Conservation (phyloP, 139 green algal species). For the Raphidocelis subcapitata region DNA sequence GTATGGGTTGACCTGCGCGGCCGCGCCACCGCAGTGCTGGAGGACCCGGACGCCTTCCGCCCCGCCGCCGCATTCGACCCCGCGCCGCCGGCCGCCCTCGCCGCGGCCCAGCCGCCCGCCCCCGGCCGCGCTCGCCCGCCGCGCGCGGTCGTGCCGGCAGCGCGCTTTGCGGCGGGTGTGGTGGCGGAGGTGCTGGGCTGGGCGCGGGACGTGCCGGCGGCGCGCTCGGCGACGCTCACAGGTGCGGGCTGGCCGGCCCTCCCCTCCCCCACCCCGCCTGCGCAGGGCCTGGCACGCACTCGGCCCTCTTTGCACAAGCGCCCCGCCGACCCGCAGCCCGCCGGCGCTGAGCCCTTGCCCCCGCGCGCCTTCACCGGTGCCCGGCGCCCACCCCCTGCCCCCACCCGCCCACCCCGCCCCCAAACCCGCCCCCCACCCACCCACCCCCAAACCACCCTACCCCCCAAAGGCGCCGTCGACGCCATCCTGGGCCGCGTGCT, state of each 20-base stretch:
- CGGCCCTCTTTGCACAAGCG: background rate
- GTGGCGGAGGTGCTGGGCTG: constrained; percentile 54
- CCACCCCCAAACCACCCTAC: no score
- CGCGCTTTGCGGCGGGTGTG: constrained; percentile 45
- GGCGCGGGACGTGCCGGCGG: constrained; percentile 42
- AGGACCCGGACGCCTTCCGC: constrained; percentile 54
- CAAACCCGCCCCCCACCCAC: no score
- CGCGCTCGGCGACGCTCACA: constrained; percentile 30
- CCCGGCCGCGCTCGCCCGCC: constrained; percentile 29
- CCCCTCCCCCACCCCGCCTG: no score
- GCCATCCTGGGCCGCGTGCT: constrained; percentile 60
- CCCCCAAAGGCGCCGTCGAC: constrained; percentile 61
- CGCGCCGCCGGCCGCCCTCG: background rate
- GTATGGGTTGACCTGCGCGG: constrained; percentile 54
- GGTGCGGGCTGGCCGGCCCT: constrained; percentile 35
- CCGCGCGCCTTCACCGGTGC: no score
- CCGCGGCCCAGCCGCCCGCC: background rate
- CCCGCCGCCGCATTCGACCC: background rate
- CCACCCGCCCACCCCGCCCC: no score
- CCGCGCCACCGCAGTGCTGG: constrained; percentile 48
- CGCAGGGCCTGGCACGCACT: background rate
- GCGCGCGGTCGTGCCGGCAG: constrained; percentile 53
- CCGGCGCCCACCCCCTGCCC: no score
- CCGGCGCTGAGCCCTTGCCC: no score
- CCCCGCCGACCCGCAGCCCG: no score